Evolutionary conservation across 768 basidiomycete genomes (phyloP).

Genomic region (Multifurca ochricompacta): DNA sequence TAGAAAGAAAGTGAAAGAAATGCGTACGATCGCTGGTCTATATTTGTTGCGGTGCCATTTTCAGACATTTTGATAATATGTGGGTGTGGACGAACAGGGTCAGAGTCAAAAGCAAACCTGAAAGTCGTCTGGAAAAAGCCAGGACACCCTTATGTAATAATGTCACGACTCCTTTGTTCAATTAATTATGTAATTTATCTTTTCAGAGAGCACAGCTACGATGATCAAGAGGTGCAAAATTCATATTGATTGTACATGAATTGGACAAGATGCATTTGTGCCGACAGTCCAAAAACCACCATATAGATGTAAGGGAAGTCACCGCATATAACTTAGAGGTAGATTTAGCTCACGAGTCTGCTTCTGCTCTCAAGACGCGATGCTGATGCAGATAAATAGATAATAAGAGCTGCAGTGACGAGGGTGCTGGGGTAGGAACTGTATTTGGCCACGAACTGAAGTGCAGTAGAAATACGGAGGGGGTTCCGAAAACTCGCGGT

Average conservation of each 20-base stretch:
- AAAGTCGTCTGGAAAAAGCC: not conserved
- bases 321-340: not conserved
- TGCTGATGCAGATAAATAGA: not conserved
- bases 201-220: too few relatives aligned
- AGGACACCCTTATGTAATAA: slow-evolving; percentile 12
- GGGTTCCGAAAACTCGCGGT: not conserved
- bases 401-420: not conserved
- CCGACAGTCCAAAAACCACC: too few relatives aligned
- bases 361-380: not conserved
- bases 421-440: not conserved
- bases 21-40: slow-evolving; percentile 22
- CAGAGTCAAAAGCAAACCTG: slow-evolving; percentile 4
- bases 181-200: slow-evolving; percentile 4
- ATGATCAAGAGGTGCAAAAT: too few relatives aligned
- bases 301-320: not conserved
- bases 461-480: not conserved
- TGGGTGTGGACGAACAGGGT: not conserved
- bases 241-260: too few relatives aligned
- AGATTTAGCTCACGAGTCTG: not conserved
- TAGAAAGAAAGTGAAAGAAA: not conserved
- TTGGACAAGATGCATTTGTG: too few relatives aligned
- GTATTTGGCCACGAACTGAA: slow-evolving; percentile 2
- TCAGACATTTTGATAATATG: slow-evolving; percentile 14
- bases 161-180: not conserved
- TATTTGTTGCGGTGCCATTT: slow-evolving; percentile 11